Evolutionary conservation across 768 basidiomycete genomes (phyloP), one percentile per base, ranked within the genome.

Genomic region (Mycena pura): DNA sequence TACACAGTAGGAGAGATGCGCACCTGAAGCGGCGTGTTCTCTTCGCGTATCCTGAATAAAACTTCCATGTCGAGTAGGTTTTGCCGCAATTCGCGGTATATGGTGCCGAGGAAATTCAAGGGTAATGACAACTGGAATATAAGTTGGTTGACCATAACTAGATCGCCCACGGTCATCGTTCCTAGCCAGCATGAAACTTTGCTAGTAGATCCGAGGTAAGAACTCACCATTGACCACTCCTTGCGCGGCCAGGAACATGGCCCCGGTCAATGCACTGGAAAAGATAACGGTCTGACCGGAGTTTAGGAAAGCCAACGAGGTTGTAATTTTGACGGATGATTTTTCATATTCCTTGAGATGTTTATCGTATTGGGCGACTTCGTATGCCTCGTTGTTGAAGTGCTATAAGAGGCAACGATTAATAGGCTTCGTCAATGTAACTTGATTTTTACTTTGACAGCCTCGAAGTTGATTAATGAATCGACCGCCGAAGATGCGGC

Each of bases 131-230:
- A 80, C 71, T 99, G 97, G 80, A 99, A 99, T 31, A 99, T 95
- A 24, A 99, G 84, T 71, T 98, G 96, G 74, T 99, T 99, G 68
- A 97, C 91, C 96, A 99, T 99, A 67, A 99, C 97, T 14, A 99
- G 85, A 70, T 99, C 97, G 8, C 97, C 97, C 22, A 99, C 86
- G 5, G 96, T 97, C 96, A 99, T 99, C 0, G 93, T 94, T 8
- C 95, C 96, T 96, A 63, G 13, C 11, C 11, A 28, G 39, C 24
- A 3, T 61, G 41, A 60, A 44, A 29, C 40, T 19, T 15, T 34
- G 44, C 40, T 1, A 27, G 25, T 5, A 49, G 8, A 21, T 6
- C 29, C 28, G 19, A 15, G 8, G 13, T 17, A 24, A 27, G 32
- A 22, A 72, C 82, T 14, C 49, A 95, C 95, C 96, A 65, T 94